Percentiles rank a stretch among this genome's conserved stretches.
phyloP scores from a whole-genome alignment of 306 rosid species.

The Amphicarpaea edgeworthii region DNA sequence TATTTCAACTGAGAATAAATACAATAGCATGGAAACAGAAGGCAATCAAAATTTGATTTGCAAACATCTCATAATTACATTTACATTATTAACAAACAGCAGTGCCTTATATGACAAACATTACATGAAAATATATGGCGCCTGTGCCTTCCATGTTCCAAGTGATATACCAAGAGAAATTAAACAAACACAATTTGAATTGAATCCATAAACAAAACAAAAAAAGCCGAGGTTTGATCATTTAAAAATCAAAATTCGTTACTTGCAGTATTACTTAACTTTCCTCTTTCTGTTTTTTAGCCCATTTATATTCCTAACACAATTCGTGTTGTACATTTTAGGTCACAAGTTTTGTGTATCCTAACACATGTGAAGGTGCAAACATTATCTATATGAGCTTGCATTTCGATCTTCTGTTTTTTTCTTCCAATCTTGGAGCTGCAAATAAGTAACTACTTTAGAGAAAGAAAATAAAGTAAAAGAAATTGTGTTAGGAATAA shows the following conservation, averaged over 20 bases:
- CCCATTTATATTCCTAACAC: conserved; percentile 22
- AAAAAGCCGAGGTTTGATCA: conserved; percentile 6
- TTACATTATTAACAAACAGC: conserved; percentile 55
- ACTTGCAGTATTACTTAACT: conserved; percentile 33
- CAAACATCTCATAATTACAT: conserved; percentile 41
- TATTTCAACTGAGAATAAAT: conserved; percentile 23
- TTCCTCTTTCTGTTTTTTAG: conserved; percentile 3
- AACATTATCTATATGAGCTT: conserved; percentile 47
- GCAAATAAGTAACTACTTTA: conserved; percentile 45
- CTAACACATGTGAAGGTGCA: conserved; percentile 7
- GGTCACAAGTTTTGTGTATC: conserved; percentile 33
- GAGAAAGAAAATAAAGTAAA: conserved; percentile 11
- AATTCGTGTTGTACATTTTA: conserved; percentile 39
- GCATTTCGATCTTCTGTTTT: conserved; percentile 57
- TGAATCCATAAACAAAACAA: neutral
- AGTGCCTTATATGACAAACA: conserved; percentile 40
- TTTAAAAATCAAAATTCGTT: conserved; percentile 45
- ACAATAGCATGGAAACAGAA: neutral
- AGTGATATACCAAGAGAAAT: conserved; percentile 30
- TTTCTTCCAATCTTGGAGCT: conserved; percentile 68
- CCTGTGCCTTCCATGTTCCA: conserved; percentile 30
- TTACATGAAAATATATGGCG: conserved; percentile 22
- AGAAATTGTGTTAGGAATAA: conserved; percentile 13
- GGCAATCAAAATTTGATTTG: conserved; percentile 38
- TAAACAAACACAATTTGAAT: conserved; percentile 42